Percentiles rank a stretch among this genome's conserved stretches.
These are phyloP conservation scores for Calonectria pseudoreteaudii DNA, from an alignment of 2,329 filamentous ascomycete genomes.

Conservation along the genomic window DNA sequence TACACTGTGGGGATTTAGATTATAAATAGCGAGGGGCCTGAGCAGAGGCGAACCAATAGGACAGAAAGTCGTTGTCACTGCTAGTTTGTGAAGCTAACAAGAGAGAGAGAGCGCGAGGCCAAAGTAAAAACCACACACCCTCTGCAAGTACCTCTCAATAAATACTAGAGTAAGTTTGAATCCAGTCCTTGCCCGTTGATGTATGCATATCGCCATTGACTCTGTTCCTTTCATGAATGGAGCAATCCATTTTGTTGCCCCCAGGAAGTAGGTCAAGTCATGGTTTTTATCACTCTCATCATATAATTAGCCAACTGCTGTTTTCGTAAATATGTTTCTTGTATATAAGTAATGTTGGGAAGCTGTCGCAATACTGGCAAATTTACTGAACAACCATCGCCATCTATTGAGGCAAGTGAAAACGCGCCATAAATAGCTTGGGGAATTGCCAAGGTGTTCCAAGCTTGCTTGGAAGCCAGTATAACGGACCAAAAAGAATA, in stretches of 20 bases:
- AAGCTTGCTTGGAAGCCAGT: neutral
- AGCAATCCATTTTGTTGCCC: neutral
- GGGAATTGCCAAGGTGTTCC: neutral
- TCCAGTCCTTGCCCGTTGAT: neutral
- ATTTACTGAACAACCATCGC: neutral
- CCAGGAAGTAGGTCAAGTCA: neutral
- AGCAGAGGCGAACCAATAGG: neutral
- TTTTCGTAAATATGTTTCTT: neutral
- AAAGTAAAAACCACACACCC: neutral
- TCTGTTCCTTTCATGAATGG: neutral
- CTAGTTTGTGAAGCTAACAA: neutral
- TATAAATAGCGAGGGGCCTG: neutral
- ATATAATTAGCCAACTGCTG: neutral
- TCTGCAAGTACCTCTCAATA: neutral
- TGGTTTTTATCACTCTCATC: neutral
- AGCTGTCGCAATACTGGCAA: neutral
- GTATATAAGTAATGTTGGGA: neutral
- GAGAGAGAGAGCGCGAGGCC: no score
- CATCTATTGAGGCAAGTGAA: neutral
- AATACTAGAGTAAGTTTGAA: neutral
- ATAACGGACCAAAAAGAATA: neutral
- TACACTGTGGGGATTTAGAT: neutral
- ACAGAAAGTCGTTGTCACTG: neutral
- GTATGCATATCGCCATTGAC: neutral
- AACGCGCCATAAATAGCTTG: neutral